Percentiles rank a stretch among this genome's conserved stretches.
These are phyloP conservation scores for Solanum hybrid DNA, from an alignment of 305 asterid genomes.

Conservation along the genomic window DNA sequence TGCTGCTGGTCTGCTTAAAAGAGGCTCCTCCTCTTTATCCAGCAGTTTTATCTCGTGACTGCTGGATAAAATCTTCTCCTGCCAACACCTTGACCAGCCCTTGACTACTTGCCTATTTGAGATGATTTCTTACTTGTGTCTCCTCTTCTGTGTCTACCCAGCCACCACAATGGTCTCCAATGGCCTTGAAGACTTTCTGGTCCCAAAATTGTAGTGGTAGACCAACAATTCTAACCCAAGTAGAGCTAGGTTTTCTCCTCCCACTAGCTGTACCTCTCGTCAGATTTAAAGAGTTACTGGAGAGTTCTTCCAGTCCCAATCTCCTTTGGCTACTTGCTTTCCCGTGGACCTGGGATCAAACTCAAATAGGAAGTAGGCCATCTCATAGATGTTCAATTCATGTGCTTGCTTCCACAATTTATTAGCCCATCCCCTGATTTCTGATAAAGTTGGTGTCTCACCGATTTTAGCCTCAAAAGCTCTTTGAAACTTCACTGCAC, in stretches of 20 bases:
- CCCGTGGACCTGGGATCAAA: neutral
- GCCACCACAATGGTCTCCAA: neutral
- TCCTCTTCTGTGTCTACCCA: neutral
- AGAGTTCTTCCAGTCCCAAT: neutral
- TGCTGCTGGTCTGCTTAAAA: neutral
- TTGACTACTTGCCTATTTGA: neutral
- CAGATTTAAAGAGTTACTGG: neutral
- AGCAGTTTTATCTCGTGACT: neutral
- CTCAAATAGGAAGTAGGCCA: neutral
- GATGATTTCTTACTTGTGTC: neutral
- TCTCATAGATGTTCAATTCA: neutral
- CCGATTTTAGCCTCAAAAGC: neutral
- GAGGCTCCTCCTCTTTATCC: neutral
- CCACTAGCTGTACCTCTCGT: neutral
- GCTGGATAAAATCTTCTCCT: neutral
- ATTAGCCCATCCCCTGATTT: neutral
- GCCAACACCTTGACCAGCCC: neutral
- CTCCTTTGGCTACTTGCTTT: neutral
- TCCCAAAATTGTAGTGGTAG: neutral
- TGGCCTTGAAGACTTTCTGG: neutral
- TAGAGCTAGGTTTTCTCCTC: neutral
- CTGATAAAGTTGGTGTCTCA: neutral
- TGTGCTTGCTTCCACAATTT: neutral
- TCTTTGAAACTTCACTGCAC: neutral
- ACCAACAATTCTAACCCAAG: neutral